Evolutionary conservation across 2,329 filamentous ascomycete species (phyloP).

Genomic region (Dactylellina cionopaga): DNA sequence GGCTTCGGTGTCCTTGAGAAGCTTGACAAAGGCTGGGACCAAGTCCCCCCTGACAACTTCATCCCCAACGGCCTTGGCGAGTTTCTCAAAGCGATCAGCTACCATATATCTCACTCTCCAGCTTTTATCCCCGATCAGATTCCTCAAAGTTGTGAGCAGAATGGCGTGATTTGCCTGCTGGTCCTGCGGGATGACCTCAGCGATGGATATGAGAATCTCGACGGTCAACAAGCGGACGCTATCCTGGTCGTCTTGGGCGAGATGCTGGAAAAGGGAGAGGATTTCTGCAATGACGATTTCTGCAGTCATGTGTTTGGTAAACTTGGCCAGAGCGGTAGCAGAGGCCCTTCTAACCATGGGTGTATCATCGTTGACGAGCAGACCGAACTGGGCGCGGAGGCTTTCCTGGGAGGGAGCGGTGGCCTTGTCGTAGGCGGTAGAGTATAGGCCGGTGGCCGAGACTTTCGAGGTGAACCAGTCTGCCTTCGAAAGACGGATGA

Average conservation of each 20-base stretch:
- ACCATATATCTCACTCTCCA: slow-evolving; percentile 99
- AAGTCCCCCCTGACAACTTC: slow-evolving; percentile 94
- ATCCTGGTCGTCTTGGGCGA: slow-evolving; percentile 96
- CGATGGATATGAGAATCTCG: slow-evolving; percentile 94
- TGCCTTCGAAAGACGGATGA: slow-evolving; percentile 94
- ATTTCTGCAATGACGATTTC: slow-evolving; percentile 95
- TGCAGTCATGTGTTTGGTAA: slow-evolving; percentile 95
- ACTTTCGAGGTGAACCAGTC: slow-evolving; percentile 99
- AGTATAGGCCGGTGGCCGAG: slow-evolving; percentile 94
- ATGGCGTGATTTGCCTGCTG: slow-evolving; percentile 97
- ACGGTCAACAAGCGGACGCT: slow-evolving; percentile 95
- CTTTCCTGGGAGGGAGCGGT: slow-evolving; percentile 87
- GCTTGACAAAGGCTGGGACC: slow-evolving; percentile 95
- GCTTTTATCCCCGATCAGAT: slow-evolving; percentile 97
- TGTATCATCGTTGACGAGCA: slow-evolving; percentile 96
- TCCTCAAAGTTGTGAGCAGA: slow-evolving; percentile 86
- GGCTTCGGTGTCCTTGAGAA: slow-evolving; percentile 96
- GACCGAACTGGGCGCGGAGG: slow-evolving; percentile 88
- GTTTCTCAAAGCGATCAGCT: slow-evolving; percentile 98
- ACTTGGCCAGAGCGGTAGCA: slow-evolving; percentile 94
- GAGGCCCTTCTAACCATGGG: slow-evolving; percentile 98
- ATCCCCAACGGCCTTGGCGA: slow-evolving; percentile 97
- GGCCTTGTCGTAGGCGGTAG: slow-evolving; percentile 90
- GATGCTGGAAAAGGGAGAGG: slow-evolving; percentile 97
- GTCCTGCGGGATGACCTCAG: slow-evolving; percentile 96